Conservation (phyloP, 148 eudicot species). For the Vaccinium macrocarpon region DNA sequence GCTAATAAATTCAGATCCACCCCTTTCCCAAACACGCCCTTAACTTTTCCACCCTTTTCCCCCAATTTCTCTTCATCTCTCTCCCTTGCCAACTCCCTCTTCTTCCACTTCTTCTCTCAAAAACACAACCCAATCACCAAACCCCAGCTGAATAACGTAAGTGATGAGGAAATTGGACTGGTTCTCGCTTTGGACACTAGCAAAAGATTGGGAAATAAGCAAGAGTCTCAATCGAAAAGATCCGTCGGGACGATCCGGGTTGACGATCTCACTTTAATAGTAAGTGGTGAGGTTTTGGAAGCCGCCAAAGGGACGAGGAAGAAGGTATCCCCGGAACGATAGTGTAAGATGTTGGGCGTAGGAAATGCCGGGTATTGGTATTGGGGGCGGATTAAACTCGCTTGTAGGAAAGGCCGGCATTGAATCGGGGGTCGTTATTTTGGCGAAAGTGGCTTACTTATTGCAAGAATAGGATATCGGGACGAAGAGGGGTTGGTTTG, state of each 20-base stretch:
- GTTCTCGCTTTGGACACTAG: constrained; percentile 54
- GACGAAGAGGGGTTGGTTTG: constrained; percentile 56
- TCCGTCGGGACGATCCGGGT: constrained; percentile 44
- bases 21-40: constrained; percentile 25
- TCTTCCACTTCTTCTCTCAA: constrained; percentile 34
- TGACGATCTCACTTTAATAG: constrained; percentile 58
- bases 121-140: constrained; percentile 41
- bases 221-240: constrained; percentile 36
- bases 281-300: constrained; percentile 73
- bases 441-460: constrained; percentile 27
- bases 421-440: background rate
- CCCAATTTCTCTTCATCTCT: constrained; percentile 21
- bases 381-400: background rate
- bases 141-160: constrained; percentile 60
- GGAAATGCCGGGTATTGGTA: constrained; percentile 26
- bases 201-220: constrained; percentile 68
- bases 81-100: constrained; percentile 12
- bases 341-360: constrained; percentile 42
- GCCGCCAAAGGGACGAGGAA: constrained; percentile 35
- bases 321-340: constrained; percentile 48
- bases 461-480: constrained; percentile 71
- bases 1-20: constrained; percentile 49
- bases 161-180: constrained; percentile 49
- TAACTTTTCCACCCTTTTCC: constrained; percentile 15
- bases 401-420: too few species aligned